phyloP scores from a whole-genome alignment of 495 filamentous ascomycete species.

The Penicillium riverlandense region DNA sequence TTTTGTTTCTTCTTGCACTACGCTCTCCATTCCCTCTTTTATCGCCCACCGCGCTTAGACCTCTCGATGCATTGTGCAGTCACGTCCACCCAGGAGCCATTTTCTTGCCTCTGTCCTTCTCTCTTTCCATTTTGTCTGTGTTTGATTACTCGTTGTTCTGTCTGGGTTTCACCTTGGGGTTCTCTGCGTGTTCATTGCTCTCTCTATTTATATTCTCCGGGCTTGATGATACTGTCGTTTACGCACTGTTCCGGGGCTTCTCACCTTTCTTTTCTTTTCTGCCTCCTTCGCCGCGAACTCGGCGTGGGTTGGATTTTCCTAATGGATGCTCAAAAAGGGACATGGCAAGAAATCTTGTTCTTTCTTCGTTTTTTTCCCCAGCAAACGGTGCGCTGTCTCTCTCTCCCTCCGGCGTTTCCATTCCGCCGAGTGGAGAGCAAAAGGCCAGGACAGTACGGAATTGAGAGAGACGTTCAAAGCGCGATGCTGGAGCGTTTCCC shows the following conservation, averaged over 20 bases:
- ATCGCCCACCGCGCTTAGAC: conserved; percentile 1
- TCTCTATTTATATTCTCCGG: conserved; percentile 6
- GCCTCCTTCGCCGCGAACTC: not conserved
- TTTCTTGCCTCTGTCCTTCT: conserved; percentile 7
- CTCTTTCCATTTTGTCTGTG: conserved; percentile 4
- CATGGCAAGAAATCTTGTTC: conserved; percentile 1
- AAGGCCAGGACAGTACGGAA: not conserved
- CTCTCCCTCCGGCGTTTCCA: no score
- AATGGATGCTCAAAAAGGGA: conserved; percentile 5
- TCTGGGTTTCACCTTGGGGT: no score
- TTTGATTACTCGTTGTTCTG: not conserved
- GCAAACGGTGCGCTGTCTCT: not conserved
- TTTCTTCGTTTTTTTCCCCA: not conserved
- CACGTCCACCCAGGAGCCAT: conserved; percentile 1
- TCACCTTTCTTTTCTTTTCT: conserved; percentile 3
- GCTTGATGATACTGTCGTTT: conserved; percentile 1
- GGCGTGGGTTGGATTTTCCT: conserved; percentile 1
- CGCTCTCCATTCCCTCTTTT: not conserved
- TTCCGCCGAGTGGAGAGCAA: no score
- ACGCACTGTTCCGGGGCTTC: conserved; percentile 2
- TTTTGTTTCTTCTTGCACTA: not conserved
- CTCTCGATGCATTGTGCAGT: conserved; percentile 7
- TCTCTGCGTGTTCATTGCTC: not conserved
- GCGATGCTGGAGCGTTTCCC: not conserved
- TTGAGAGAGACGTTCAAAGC: not conserved